Evolutionary conservation across 352 stramenopile species (phyloP), one percentile per base, ranked within the genome.

Genomic region (Globisporangium camurandrum): DNA sequence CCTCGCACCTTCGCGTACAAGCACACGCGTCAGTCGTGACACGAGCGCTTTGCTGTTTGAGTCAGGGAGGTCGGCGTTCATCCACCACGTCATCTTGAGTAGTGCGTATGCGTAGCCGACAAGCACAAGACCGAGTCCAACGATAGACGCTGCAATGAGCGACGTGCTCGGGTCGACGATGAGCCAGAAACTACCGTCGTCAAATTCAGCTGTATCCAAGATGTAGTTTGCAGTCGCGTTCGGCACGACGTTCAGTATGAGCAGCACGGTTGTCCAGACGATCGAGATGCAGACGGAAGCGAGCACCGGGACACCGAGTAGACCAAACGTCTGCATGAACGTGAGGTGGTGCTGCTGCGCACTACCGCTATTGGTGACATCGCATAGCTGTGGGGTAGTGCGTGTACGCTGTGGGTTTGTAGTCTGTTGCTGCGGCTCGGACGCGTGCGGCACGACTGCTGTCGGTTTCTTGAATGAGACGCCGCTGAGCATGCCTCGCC

Each of bases 121-220:
- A 3, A 66, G 55, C 11, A 68, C 51, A 11, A 64, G 14, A 1
- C 43, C 37, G 3, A 79, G 49, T 0, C 66, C 64, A 1, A 59
- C 12, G n/a, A 64, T 51, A 16, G 58, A 52, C 1, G 38, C 28
- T 16, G 45, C 10, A n/a, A 64, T 59, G 12, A 59, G 44, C n/a
- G 24, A 30, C 27, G 28, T 11, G 8, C 59, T 42, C 22, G 56
- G 41, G 9, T 59, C 59, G 33, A 56, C 52, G 36, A 74, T 57
- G 28, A 66, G 46, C 73, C 70, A 84, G 45, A 82, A 84, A 4
- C 67, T 60, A 0, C 67, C 69, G 24, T 66, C 38, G 43, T 84
- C 69, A 24, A 78, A 73, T 11, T 63, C 51, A 3, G 56, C 47
- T 11, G 70, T 82, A 46, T 82, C 59, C 72, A 78, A 80, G 5